phyloP scores from a whole-genome alignment of 257 asterid species.

The Cinchona pubescens region DNA sequence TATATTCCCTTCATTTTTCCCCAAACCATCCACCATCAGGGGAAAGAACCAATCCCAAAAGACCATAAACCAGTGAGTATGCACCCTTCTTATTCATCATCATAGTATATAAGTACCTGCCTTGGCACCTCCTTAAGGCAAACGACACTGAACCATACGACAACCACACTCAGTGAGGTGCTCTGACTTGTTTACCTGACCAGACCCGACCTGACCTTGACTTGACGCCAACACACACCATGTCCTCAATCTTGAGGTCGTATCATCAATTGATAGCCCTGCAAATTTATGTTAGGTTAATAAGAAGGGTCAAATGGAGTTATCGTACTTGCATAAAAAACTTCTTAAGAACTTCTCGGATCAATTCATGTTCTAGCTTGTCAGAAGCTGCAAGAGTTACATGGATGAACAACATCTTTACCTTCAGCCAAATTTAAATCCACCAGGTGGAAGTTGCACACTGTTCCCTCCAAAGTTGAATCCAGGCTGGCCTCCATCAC shows the following conservation, averaged over 20 bases:
- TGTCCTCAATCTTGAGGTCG: slow-evolving; percentile 33
- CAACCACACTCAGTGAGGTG: slow-evolving; percentile 48
- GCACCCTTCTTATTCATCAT: slow-evolving; percentile 29
- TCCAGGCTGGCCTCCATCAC: slow-evolving; percentile 53
- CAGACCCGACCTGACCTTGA: slow-evolving; percentile 19
- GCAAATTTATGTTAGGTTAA: not conserved
- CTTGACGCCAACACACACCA: slow-evolving; percentile 31
- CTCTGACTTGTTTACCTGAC: slow-evolving; percentile 25
- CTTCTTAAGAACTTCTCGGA: not conserved
- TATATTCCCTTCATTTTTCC: not conserved
- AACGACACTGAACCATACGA: slow-evolving; percentile 39
- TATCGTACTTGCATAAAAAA: not conserved
- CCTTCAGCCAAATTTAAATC: slow-evolving; percentile 79
- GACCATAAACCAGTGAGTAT: slow-evolving; percentile 5
- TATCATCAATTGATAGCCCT: slow-evolving; percentile 24
- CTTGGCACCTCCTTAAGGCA: slow-evolving; percentile 42
- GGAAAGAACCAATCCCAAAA: slow-evolving; percentile 12
- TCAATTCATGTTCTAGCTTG: not conserved
- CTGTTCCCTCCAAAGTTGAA: slow-evolving; percentile 73
- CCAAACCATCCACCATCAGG: slow-evolving; percentile 14
- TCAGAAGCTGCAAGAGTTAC: not conserved
- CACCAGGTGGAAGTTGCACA: slow-evolving; percentile 66
- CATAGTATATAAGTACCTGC: slow-evolving; percentile 34
- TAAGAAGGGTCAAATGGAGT: not conserved
- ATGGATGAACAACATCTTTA: slow-evolving; percentile 10